Conservation (phyloP, 495 filamentous ascomycete species). For the Umbilicaria muhlenbergii region DNA sequence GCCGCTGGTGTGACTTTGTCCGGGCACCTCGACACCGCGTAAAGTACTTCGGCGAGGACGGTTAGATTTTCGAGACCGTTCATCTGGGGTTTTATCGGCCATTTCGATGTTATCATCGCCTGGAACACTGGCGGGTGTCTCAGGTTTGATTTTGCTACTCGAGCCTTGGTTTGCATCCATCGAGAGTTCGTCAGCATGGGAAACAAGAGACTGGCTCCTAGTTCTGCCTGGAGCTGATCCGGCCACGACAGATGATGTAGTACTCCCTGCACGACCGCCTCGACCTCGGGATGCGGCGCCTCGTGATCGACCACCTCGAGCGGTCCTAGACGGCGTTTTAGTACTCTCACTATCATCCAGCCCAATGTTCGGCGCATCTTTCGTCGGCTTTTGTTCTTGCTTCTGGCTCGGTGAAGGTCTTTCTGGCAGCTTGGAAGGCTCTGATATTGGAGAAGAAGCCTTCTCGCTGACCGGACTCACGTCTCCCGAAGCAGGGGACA, state of each 20-base stretch:
- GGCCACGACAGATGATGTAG: constrained; percentile 30
- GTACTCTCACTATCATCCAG: constrained; percentile 8
- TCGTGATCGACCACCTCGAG: constrained; percentile 17
- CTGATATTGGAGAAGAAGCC: constrained; percentile 23
- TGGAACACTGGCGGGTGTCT: constrained; percentile 38
- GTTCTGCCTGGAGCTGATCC: constrained; percentile 22
- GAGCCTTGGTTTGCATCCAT: constrained; percentile 26
- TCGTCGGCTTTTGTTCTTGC: constrained; percentile 11
- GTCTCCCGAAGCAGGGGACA: constrained; percentile 30
- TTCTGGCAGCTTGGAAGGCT: constrained; percentile 20
- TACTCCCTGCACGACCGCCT: constrained; percentile 33
- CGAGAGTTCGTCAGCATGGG: constrained; percentile 37
- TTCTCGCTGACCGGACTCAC: constrained; percentile 39
- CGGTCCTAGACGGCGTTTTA: constrained; percentile 11
- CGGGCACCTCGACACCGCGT: constrained; percentile 31
- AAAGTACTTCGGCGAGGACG: constrained; percentile 20
- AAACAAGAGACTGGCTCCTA: constrained; percentile 41
- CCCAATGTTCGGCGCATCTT: constrained; percentile 11
- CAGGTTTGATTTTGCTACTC: constrained; percentile 45
- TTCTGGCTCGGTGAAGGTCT: constrained; percentile 15
- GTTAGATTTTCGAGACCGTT: constrained; percentile 8
- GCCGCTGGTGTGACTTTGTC: constrained; percentile 21
- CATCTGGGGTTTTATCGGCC: constrained; percentile 9
- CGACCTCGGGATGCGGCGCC: constrained; percentile 22
- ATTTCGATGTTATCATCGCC: constrained; percentile 15